Percentiles rank a stretch among this genome's conserved stretches.
Evolutionary conservation across 2,329 filamentous ascomycete species (phyloP).

Genomic region (Zymoseptoria brevis): DNA sequence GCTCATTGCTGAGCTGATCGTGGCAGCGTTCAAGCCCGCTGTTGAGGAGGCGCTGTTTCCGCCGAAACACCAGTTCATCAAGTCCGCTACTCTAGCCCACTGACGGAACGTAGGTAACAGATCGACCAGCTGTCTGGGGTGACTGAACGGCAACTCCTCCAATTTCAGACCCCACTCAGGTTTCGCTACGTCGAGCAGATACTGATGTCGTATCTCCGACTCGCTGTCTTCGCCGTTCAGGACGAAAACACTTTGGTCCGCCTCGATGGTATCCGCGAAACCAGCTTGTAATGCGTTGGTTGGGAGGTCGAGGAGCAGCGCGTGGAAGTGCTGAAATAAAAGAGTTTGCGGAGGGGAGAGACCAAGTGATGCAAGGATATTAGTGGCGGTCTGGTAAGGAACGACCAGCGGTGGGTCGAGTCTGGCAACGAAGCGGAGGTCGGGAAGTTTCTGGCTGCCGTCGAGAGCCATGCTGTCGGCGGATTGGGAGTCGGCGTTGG

Average conservation of each 20-base stretch:
- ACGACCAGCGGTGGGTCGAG: slow-evolving; percentile 68
- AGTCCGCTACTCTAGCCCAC: slow-evolving; percentile 60
- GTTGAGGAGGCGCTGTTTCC: neutral
- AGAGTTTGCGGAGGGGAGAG: slow-evolving; percentile 44
- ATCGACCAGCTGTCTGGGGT: slow-evolving; percentile 66
- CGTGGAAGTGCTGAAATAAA: slow-evolving; percentile 15
- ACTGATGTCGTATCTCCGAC: slow-evolving; percentile 36
- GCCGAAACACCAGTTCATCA: slow-evolving; percentile 43
- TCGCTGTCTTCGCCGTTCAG: slow-evolving; percentile 3
- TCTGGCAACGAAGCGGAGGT: slow-evolving; percentile 65
- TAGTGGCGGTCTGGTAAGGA: slow-evolving; percentile 55
- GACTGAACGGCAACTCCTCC: slow-evolving; percentile 63
- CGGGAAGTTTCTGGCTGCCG: slow-evolving; percentile 49
- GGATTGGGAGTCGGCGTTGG: slow-evolving; percentile 25
- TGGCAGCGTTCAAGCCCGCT: neutral
- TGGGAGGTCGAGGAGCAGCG: slow-evolving; percentile 14
- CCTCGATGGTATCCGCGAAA: neutral
- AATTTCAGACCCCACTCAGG: slow-evolving; percentile 62
- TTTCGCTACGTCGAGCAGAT: slow-evolving; percentile 63
- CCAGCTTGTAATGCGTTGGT: neutral
- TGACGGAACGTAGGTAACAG: slow-evolving; percentile 69
- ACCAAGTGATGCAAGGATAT: slow-evolving; percentile 53
- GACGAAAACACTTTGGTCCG: slow-evolving; percentile 4
- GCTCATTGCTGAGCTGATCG: neutral
- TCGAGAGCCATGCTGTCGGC: slow-evolving; percentile 49